Evolutionary conservation across 257 asterid species (phyloP), one percentile per base, ranked within the genome.

Genomic region (Fraxinus pennsylvanica): DNA sequence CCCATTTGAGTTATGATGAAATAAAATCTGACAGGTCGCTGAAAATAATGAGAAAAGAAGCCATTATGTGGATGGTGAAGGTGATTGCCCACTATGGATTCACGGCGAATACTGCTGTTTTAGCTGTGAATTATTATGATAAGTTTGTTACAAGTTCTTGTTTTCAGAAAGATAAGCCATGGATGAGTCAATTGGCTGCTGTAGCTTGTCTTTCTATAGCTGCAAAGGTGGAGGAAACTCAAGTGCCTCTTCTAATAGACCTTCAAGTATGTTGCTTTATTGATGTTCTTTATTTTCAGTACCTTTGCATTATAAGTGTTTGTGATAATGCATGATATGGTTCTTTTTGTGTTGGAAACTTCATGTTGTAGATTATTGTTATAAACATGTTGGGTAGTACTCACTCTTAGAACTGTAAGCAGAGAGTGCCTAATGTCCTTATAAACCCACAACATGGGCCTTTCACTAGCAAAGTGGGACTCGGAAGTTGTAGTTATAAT

Each of bases 131-230:
- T 43, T 87, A 85, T 45, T 85, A 79, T 67, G 86, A 87, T 80
- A 85, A 86, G 76, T 85, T 81, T 65, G 43, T 87, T 21, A 68
- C 79, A 10, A 82, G 86, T 65, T 35, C 76, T 13, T 75, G 73
- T 54, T 81, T 87, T 67, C 85, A 85, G 85, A 81, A 78, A 61
- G 89, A 85, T 83, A 85, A 81, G 84, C 89, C 91, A 72, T 87
- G 89, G 89, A 85, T 75, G 89, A 83, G 82, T 76, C 91, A 87
- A 80, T 81, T 87, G 29, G 84, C 80, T 79, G 86, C 89, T 36
- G 89, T 83, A 32, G 86, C 89, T 61, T 87, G 86, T 76, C 88
- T 87, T 83, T 87, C 89, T 8, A 74, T 87, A 45, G 91, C 91
- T 83, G 87, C 89, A 8, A 85, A 85, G 77, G 71, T 87, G 79